These are phyloP conservation scores for Xanthoconium separans DNA, from an alignment of 1,284 basidiomycete genomes.

Conservation along the genomic window DNA sequence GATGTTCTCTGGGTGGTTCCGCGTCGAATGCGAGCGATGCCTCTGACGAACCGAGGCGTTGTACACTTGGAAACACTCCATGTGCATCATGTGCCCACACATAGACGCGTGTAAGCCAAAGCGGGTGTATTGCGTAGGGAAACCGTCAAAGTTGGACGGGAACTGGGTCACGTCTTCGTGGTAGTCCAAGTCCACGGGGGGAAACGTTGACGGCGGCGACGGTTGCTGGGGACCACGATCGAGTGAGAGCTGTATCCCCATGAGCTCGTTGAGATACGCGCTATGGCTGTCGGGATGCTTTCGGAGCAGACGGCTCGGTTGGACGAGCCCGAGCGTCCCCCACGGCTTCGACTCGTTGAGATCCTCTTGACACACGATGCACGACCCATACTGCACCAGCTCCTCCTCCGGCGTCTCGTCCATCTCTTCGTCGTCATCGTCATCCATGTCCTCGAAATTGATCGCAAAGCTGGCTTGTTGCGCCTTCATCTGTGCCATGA, in stretches of 20 bases:
- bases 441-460: conserved; percentile 65
- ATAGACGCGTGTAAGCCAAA: conserved; percentile 90
- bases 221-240: conserved; percentile 47
- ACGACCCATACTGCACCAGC: conserved; percentile 77
- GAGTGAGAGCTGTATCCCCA: conserved; percentile 65
- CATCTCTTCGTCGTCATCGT: conserved; percentile 58
- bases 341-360: conserved; percentile 76
- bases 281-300: conserved; percentile 74
- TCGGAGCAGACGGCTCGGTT: conserved; percentile 85
- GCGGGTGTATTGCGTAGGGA: conserved; percentile 68
- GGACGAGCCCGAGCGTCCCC: conserved; percentile 87
- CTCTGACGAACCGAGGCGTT: conserved; percentile 84
- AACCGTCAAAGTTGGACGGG: conserved; percentile 67
- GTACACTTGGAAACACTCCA: conserved; percentile 92
- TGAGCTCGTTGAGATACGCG: conserved; percentile 71
- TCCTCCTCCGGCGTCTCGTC: conserved; percentile 47
- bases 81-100: conserved; percentile 98
- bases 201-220: conserved; percentile 42
- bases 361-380: conserved; percentile 98
- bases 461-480: conserved; percentile 85
- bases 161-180: conserved; percentile 48
- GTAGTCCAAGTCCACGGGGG: conserved; percentile 49
- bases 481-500: conserved; percentile 91
- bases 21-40: conserved; percentile 86
- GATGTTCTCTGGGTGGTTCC: conserved; percentile 94